Conservation (phyloP, 169 alveolate genomes). For the Plasmodium gonderi region DNA sequence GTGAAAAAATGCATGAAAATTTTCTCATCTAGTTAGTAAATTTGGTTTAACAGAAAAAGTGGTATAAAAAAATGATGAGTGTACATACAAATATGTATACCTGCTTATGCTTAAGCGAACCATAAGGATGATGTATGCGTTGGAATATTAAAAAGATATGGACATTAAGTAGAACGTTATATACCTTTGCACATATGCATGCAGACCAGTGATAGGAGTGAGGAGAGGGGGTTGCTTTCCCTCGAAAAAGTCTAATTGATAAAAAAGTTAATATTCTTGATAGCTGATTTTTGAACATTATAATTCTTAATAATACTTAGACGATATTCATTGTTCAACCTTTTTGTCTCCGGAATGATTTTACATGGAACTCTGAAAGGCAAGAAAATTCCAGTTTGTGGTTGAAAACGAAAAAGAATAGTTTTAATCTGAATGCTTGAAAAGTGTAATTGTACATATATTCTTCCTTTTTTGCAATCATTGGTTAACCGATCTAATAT, state of each 20-base stretch:
- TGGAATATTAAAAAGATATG: too few species aligned
- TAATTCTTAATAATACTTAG: constrained; percentile 35
- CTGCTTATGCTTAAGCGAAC: too few species aligned
- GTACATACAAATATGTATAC: too few species aligned
- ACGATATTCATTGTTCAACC: constrained; percentile 31
- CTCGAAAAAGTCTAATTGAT: constrained; percentile 12
- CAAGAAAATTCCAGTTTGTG: constrained; percentile 44
- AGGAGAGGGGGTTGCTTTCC: not conserved
- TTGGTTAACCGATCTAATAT: not conserved
- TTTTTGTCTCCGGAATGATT: not conserved
- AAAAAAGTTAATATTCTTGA: constrained; percentile 56
- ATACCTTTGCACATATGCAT: not conserved
- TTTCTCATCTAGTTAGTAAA: not conserved
- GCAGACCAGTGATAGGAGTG: not conserved
- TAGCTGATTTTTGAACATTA: constrained; percentile 42
- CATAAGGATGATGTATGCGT: too few species aligned
- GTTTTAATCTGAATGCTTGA: constrained; percentile 27
- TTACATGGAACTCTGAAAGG: constrained; percentile 63
- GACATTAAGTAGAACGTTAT: too few species aligned
- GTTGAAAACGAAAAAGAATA: constrained; percentile 41
- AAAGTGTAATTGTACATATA: constrained; percentile 46
- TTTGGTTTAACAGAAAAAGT: not conserved
- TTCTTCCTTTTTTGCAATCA: constrained; percentile 57
- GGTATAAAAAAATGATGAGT: not conserved
- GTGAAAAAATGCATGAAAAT: not conserved